These are phyloP conservation scores for Leccinum fallax DNA, from an alignment of 1,284 basidiomycete genomes.

Conservation along the genomic window DNA sequence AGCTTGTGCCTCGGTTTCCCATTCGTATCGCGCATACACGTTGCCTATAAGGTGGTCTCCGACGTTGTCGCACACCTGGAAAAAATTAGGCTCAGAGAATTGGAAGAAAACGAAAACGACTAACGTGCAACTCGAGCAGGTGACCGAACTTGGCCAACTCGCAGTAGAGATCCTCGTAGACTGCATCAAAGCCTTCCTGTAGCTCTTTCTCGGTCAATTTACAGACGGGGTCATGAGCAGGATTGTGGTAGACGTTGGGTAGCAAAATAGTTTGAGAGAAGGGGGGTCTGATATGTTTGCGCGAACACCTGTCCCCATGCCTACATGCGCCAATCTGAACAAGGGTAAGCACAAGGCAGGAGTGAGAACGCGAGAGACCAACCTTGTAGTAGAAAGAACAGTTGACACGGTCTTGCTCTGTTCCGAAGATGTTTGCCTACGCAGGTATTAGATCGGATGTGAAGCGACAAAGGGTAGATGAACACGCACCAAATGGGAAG, in stretches of 20 bases:
- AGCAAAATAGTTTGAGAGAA: conserved; percentile 98
- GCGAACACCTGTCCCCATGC: conserved; percentile 94
- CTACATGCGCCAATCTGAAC: conserved; percentile 89
- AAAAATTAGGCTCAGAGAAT: background rate
- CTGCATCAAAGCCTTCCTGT: conserved; percentile 95
- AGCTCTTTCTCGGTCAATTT: conserved; percentile 85
- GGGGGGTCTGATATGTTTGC: conserved; percentile 97
- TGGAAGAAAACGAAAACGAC: conserved; percentile 32
- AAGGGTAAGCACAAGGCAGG: conserved; percentile 11
- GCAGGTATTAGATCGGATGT: background rate
- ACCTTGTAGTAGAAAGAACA: conserved; percentile 97
- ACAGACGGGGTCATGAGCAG: conserved; percentile 89
- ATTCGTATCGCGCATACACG: conserved; percentile 97
- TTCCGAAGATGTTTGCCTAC: conserved; percentile 84
- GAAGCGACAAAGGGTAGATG: background rate
- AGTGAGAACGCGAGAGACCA: conserved; percentile 24
- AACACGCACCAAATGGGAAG: conserved; percentile 59
- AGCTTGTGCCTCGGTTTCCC: conserved; percentile 95
- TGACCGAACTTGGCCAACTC: conserved; percentile 96
- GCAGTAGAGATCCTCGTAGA: conserved; percentile 94
- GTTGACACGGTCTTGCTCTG: conserved; percentile 92
- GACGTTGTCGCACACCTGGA: conserved; percentile 95
- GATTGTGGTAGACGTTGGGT: conserved; percentile 99
- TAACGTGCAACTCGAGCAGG: conserved; percentile 90
- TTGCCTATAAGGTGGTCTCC: conserved; percentile 99